Base-by-base conservation (phyloP, 345 rosid genomes). In the Linum lewisii region DNA sequence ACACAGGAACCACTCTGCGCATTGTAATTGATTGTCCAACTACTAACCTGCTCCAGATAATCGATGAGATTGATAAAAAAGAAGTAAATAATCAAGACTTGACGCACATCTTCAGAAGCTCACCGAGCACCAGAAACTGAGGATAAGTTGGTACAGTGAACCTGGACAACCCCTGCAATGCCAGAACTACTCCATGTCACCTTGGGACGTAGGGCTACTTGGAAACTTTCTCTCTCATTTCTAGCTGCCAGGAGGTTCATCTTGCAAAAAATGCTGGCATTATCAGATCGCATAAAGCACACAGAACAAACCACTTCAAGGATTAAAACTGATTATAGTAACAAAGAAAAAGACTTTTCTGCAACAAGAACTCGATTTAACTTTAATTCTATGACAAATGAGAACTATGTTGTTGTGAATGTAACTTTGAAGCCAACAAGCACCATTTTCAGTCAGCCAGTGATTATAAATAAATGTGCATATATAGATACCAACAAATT, bases 221-320 rank as follows among this genome's bases (percentile, higher is more conserved):
- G 98, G 75, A 84, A 78, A 77, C 97, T 84, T 66, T 92, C 98
- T 73, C 95, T 81, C 78, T 92, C 98, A 52, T 92, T 92, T 72
- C 98, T 86, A 66, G 98, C 97, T 24, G 95, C 97, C 76, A 92
- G 79, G 60, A 92, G 95, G 77, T 79, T 84, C 58, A 84, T 77
- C 96, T 92, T 72, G 66, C 80, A 70, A 72, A 63, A 24, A 66
- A 57, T 62, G 64, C 44, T 62, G 42, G 5, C 24, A 44, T 69
- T 61, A 13, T 38, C 45, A 38, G 45, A 69, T 64, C 66, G 62
- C 55, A 24, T 54, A 42, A 63, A 69, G 70, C 24, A 47, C 50
- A 21, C 20, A 57, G 54, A 38, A 38, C 26, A 24, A 59, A 38
- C 52, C 63, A 7, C 51, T 24, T 20, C 51, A 37, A 11, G 50